Evolutionary conservation across 345 rosid species (phyloP), one percentile per base, ranked within the genome.

Genomic region (Barbarea vulgaris): DNA sequence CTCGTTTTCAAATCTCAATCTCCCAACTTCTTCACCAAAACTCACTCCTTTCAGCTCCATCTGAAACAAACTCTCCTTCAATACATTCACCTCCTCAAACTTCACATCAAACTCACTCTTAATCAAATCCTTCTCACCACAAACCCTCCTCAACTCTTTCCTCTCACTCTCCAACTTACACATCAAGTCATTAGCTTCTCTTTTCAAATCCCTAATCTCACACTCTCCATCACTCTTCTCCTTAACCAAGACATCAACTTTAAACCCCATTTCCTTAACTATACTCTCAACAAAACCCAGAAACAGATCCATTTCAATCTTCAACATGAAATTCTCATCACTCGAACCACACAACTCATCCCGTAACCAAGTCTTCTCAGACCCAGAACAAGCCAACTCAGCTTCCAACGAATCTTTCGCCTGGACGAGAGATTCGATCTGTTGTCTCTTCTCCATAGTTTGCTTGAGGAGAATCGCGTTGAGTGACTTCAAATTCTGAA

Each of bases 391-490:
- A 57, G 66, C 14, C 72, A 91, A 33, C 80, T 91, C 80, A 52
- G 65, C 15, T 83, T 91, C 89, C 60, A 90, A 75, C 44, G 68
- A 80, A 7, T 75, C 76, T 34, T 84, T 86, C 28, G 81, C 83
- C 18, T 83, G 82, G 59, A 27, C 64, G 72, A 94, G 78, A 8
- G 85, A 81, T 60, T 85, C 87, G 28, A 87, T 81, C 82, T 87
- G 85, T 13, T 85, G 88, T 36, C 93, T 76, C 65, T 65, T 69
- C 54, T 87, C 91, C 72, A 80, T 11, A 0, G 88, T 83, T 80
- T 87, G 86, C 63, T 87, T 87, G 67, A 91, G 70, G 39, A 94
- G 97, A 66, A 85, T 10, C 21, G 77, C 61, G 78, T 90, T 90
- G 54, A 91, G 92, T 2, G 83, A 73, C 66, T 87, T 88, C 39